Base-by-base conservation (phyloP, 805 yeast species). In the Barnettozyma botsteinii region DNA sequence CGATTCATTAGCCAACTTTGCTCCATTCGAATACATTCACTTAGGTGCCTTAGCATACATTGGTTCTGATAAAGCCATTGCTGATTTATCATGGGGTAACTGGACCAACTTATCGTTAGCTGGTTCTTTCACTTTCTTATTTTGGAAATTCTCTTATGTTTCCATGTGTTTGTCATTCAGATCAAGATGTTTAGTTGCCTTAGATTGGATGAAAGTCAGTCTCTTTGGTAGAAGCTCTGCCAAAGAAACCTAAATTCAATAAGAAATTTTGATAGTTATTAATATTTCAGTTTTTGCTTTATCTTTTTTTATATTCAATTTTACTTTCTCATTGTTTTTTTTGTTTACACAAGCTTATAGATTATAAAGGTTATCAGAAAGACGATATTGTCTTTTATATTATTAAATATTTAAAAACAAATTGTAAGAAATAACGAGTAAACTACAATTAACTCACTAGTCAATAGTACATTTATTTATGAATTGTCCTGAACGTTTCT, bases 171-270 rank as follows among this genome's bases (percentile, higher is more conserved):
- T 89, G 65, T 81, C 93, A 43, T 77, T 85, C 49, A 81, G 88
- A 67, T 86, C 88, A 66, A 88, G 87, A 73, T 70, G 85, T 50
- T 78, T 86, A 65, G 95, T 89, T 39, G 69, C 77, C 55, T 69
- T 86, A 46, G 97, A 89, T 64, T 89, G 97, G 97, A 56, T 78
- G 49, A 89, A 89, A 75, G 80, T 87, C 47, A 73, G 81, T 43
- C 67, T 86, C 62, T 89, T 89, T 61, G 96, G 95, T 51, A 85
- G 97, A 71, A 96, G 89, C 65, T 84, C 86, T 54, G 85, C 94
- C 51, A 81, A 91, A 63, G 95, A 85, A 66, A 37, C 37, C 12
- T 35, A 30, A 21, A 25, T 13, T 15, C 7, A 15, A 3, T 35
- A 4, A 3, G 23, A 12, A 6, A 10, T 30, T 11, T 18, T 30